These are phyloP conservation scores for Piloderma croceum DNA, from an alignment of 768 basidiomycete species.

Conservation along the genomic window DNA sequence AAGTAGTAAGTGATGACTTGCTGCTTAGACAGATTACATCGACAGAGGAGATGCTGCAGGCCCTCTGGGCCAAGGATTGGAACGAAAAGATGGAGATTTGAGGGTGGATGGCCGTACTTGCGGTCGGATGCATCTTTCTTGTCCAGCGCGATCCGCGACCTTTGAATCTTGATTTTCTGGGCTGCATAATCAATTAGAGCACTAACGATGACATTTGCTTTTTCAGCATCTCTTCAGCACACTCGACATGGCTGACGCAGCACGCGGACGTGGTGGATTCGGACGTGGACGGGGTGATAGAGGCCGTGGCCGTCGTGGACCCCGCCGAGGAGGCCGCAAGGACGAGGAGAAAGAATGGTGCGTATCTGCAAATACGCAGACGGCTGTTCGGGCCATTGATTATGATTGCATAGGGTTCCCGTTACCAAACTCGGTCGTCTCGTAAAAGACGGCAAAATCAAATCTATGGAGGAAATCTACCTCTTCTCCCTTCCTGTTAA, in stretches of 20 bases:
- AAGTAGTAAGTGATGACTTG: slow-evolving; percentile 34
- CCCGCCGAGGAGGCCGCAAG: slow-evolving; percentile 94
- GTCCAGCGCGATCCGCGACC: too few relatives aligned
- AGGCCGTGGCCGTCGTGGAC: slow-evolving; percentile 64
- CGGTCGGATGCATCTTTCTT: slow-evolving; percentile 28
- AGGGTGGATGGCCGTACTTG: slow-evolving; percentile 46
- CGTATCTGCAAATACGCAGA: slow-evolving; percentile 6
- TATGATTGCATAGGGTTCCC: slow-evolving; percentile 62
- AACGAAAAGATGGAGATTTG: slow-evolving; percentile 10
- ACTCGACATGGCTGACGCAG: slow-evolving; percentile 77
- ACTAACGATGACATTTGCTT: slow-evolving; percentile 4
- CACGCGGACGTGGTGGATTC: slow-evolving; percentile 87
- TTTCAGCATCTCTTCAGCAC: slow-evolving; percentile 16
- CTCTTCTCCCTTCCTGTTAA: slow-evolving; percentile 99
- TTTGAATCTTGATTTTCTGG: too few relatives aligned
- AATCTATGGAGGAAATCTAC: slow-evolving; percentile 99
- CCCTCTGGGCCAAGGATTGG: slow-evolving; percentile 1
- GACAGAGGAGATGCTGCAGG: background rate
- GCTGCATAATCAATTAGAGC: slow-evolving; percentile 9
- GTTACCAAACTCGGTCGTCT: slow-evolving; percentile 99
- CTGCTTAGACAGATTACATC: background rate
- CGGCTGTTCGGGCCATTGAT: slow-evolving; percentile 8
- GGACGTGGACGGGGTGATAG: slow-evolving; percentile 78
- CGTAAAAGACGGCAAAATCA: slow-evolving; percentile 99
- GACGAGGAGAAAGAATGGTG: slow-evolving; percentile 99